Evolutionary conservation across 2,329 filamentous ascomycete species (phyloP).

Genomic region (Podosphaera aphanis): DNA sequence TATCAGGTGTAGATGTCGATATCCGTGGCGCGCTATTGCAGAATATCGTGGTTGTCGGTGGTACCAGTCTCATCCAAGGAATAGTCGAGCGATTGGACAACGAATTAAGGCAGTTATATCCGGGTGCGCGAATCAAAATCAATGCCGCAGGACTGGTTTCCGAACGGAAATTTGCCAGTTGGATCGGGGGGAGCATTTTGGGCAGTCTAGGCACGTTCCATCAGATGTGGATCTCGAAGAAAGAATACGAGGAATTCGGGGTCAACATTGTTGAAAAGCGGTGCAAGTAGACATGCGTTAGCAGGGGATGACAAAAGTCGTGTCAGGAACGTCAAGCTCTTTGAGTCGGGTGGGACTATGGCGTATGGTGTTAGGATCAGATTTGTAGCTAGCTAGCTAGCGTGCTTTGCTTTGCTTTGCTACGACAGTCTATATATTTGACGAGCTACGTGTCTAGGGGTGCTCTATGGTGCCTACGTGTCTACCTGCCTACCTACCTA

Average conservation of each 20-base stretch:
- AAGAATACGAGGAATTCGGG: slow-evolving; percentile 95
- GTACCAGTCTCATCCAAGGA: slow-evolving; percentile 65
- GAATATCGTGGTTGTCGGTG: slow-evolving; percentile 85
- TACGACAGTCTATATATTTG: too few relatives aligned
- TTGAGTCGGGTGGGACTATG: too few relatives aligned
- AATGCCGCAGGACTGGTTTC: slow-evolving; percentile 67
- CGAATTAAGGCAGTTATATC: slow-evolving; percentile 62
- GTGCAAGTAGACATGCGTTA: slow-evolving; percentile 42
- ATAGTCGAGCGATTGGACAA: slow-evolving; percentile 77
- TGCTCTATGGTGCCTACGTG: too few relatives aligned
- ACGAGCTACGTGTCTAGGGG: too few relatives aligned
- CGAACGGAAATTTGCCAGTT: slow-evolving; percentile 77
- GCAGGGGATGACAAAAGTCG: too few relatives aligned
- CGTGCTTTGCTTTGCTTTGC: too few relatives aligned
- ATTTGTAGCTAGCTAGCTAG: too few relatives aligned
- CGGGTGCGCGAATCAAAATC: slow-evolving; percentile 67
- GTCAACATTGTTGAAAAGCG: slow-evolving; percentile 79
- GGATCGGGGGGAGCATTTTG: slow-evolving; percentile 91
- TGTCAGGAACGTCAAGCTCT: too few relatives aligned
- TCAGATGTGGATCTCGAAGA: slow-evolving; percentile 96
- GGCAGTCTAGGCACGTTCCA: slow-evolving; percentile 93
- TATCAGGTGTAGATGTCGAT: slow-evolving; percentile 71
- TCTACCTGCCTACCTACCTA: too few relatives aligned
- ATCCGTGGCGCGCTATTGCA: slow-evolving; percentile 59
- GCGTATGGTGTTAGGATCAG: too few relatives aligned